Conservation (phyloP, 768 basidiomycete genomes). For the Serendipita sp. region DNA sequence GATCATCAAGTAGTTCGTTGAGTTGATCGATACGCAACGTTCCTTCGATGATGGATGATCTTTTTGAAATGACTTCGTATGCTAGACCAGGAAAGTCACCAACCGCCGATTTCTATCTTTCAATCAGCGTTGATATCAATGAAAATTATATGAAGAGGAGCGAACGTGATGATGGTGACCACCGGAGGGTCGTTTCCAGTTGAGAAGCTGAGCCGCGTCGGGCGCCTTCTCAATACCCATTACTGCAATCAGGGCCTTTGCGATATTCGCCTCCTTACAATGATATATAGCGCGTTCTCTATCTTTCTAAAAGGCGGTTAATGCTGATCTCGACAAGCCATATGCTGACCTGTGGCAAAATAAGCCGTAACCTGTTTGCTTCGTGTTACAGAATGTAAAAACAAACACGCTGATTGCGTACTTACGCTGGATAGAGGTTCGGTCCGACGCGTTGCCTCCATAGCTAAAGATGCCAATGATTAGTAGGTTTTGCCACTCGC, state of each 20-base stretch:
- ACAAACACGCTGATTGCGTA: not conserved
- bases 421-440: slow-evolving; percentile 66
- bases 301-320: slow-evolving; percentile 51
- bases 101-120: slow-evolving; percentile 38
- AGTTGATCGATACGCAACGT: slow-evolving; percentile 67
- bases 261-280: slow-evolving; percentile 86
- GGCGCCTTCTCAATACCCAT: slow-evolving; percentile 74
- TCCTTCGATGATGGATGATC: slow-evolving; percentile 65
- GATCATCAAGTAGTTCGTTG: slow-evolving; percentile 64
- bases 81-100: slow-evolving; percentile 84
- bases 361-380: slow-evolving; percentile 39
- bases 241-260: slow-evolving; percentile 81
- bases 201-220: slow-evolving; percentile 64
- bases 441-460: slow-evolving; percentile 78
- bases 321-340: not conserved
- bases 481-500: slow-evolving; percentile 11
- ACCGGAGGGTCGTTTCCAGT: slow-evolving; percentile 80
- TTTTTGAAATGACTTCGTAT: slow-evolving; percentile 72
- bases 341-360: slow-evolving; percentile 69
- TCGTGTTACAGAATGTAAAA: not conserved
- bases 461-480: slow-evolving; percentile 29
- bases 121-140: not conserved
- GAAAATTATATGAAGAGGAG: not conserved
- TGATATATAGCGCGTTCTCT: slow-evolving; percentile 84
- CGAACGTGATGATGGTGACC: slow-evolving; percentile 24